phyloP scores from a whole-genome alignment of 202 grass and related monocot genomes.

The Hordeum pubiflorum region DNA sequence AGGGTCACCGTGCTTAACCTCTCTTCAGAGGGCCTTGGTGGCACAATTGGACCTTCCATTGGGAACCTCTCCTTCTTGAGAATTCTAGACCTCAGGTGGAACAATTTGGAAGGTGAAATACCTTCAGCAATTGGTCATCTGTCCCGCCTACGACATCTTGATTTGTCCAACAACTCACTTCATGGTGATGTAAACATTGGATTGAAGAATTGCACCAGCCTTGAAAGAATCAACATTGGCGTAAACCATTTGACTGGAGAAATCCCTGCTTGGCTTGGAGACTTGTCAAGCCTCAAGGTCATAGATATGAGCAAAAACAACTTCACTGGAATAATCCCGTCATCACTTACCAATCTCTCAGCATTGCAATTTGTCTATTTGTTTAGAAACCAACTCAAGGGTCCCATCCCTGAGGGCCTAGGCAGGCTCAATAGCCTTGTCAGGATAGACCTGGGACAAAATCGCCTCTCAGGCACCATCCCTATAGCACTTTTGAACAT shows the following conservation, averaged over 20 bases:
- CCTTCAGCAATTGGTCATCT: background rate
- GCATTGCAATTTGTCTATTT: background rate
- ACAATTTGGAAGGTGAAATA: background rate
- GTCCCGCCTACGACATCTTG: background rate
- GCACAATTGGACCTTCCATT: constrained; percentile 11
- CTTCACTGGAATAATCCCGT: constrained; percentile 13
- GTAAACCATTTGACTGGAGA: background rate
- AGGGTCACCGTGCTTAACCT: constrained; percentile 16
- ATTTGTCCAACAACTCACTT: constrained; percentile 21
- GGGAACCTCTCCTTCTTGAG: constrained; percentile 1
- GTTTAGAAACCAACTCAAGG: background rate
- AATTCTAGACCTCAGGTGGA: background rate
- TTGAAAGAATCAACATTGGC: background rate
- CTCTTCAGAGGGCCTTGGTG: constrained; percentile 1
- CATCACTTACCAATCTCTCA: constrained; percentile 4
- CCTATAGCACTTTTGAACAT: background rate
- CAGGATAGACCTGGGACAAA: background rate
- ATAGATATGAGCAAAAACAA: background rate
- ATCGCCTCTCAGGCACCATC: constrained; percentile 19
- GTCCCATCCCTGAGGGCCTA: background rate
- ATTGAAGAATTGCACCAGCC: background rate
- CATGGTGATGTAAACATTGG: background rate
- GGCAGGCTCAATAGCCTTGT: background rate
- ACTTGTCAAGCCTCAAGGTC: background rate
- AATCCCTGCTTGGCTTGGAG: background rate